Evolutionary conservation across 2,329 filamentous ascomycete genomes (phyloP).

Genomic region (Colletotrichum camelliae): DNA sequence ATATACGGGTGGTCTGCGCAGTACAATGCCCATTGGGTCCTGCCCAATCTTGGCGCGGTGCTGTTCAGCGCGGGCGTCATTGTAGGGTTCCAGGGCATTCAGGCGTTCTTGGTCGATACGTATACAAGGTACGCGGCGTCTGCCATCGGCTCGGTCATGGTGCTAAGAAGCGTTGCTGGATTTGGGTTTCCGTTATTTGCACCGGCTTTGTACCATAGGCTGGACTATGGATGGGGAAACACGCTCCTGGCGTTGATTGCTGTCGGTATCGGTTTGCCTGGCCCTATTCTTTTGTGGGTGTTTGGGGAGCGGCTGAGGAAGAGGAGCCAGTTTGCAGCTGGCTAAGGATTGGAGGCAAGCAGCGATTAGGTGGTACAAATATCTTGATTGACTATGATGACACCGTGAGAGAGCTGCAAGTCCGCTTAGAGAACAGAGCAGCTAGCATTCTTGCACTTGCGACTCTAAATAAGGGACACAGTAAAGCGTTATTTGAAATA

Average conservation of each 20-base stretch:
- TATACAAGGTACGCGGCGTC: conserved; percentile 52
- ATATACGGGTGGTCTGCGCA: conserved; percentile 53
- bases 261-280: conserved; percentile 46
- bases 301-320: conserved; percentile 45
- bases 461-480: neutral
- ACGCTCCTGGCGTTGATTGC: conserved; percentile 46
- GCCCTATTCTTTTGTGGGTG: conserved; percentile 49
- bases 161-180: conserved; percentile 53
- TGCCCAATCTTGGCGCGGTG: conserved; percentile 47
- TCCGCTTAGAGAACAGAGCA: neutral
- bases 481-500: neutral
- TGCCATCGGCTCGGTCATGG: conserved; percentile 47
- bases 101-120: conserved; percentile 52
- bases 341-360: neutral
- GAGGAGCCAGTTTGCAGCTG: conserved; percentile 19
- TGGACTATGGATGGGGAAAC: conserved; percentile 49
- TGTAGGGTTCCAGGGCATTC: conserved; percentile 48
- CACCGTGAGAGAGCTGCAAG: neutral
- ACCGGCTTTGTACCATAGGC: conserved; percentile 45
- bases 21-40: conserved; percentile 48
- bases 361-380: neutral
- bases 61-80: conserved; percentile 44
- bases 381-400: conserved; percentile 14
- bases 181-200: conserved; percentile 59
- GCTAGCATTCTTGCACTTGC: neutral